Evolutionary conservation across 495 filamentous ascomycete genomes (phyloP).

Genomic region (Pseudoneurospora amorphoporcata): DNA sequence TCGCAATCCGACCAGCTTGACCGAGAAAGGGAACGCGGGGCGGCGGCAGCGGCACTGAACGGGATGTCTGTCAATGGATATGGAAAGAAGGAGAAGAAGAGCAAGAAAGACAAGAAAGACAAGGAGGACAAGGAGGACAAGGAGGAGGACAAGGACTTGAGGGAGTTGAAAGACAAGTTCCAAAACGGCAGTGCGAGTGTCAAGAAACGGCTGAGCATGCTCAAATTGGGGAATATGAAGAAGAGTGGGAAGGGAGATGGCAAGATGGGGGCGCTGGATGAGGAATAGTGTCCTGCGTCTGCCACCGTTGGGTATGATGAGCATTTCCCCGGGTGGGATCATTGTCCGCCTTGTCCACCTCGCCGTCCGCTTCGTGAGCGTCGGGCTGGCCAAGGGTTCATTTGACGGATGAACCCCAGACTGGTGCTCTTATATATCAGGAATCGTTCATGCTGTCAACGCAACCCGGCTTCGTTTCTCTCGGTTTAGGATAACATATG

Average conservation of each 20-base stretch:
- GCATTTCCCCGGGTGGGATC: background rate
- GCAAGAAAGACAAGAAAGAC: background rate
- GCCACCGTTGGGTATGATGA: background rate
- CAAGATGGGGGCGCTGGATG: slow-evolving; percentile 37
- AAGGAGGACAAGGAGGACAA: slow-evolving; percentile 25
- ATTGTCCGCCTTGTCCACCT: background rate
- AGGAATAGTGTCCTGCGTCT: slow-evolving; percentile 23
- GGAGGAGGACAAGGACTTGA: background rate
- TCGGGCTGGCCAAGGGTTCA: background rate
- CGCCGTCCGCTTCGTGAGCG: background rate
- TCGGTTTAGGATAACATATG: background rate
- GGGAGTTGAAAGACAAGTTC: background rate
- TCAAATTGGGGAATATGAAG: slow-evolving; percentile 48
- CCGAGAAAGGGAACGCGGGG: slow-evolving; percentile 23
- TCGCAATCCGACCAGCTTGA: background rate
- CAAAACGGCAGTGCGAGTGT: slow-evolving; percentile 31
- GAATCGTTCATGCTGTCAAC: background rate
- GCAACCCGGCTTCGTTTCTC: background rate
- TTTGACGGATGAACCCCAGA: background rate
- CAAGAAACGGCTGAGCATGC: slow-evolving; percentile 57
- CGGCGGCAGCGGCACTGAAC: slow-evolving; percentile 6
- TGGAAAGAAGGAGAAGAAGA: slow-evolving; percentile 8
- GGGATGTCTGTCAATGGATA: slow-evolving; percentile 10
- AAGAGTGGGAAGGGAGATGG: slow-evolving; percentile 49
- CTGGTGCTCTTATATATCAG: background rate